Conservation (phyloP, 805 yeast species). For the Candida ipomoeae region DNA sequence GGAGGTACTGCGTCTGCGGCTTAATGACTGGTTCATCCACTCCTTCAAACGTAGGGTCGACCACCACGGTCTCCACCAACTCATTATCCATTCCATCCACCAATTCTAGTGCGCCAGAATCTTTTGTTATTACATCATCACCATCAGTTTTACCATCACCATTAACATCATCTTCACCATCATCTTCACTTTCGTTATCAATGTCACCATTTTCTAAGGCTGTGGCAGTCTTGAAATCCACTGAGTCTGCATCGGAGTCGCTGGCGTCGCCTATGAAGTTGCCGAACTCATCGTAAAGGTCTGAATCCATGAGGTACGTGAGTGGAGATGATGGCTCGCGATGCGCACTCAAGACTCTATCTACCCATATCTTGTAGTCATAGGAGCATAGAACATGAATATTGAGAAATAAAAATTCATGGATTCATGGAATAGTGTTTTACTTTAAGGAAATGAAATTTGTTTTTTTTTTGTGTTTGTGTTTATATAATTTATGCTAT, state of each 20-base stretch:
- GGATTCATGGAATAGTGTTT: no score
- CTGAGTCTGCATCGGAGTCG: slow-evolving; percentile 39
- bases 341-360: no score
- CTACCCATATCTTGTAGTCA: no score
- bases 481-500: no score
- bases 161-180: slow-evolving; percentile 32
- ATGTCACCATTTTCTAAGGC: not conserved
- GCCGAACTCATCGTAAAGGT: slow-evolving; percentile 77
- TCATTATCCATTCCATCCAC: not conserved
- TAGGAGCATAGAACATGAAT: no score
- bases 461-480: no score
- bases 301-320: slow-evolving; percentile 46
- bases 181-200: no score
- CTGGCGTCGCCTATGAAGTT: slow-evolving; percentile 54
- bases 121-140: no score
- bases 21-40: slow-evolving; percentile 59
- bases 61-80: slow-evolving; percentile 13
- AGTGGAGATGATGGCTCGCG: not conserved
- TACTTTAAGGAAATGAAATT: no score
- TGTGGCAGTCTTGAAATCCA: slow-evolving; percentile 1
- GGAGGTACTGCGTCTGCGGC: slow-evolving; percentile 43
- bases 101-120: no score
- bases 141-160: no score
- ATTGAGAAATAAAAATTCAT: no score
- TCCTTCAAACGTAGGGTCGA: slow-evolving; percentile 16